These are phyloP conservation scores for Salinomyces thailandicus DNA, from an alignment of 2,329 filamentous ascomycete genomes.

Conservation along the genomic window DNA sequence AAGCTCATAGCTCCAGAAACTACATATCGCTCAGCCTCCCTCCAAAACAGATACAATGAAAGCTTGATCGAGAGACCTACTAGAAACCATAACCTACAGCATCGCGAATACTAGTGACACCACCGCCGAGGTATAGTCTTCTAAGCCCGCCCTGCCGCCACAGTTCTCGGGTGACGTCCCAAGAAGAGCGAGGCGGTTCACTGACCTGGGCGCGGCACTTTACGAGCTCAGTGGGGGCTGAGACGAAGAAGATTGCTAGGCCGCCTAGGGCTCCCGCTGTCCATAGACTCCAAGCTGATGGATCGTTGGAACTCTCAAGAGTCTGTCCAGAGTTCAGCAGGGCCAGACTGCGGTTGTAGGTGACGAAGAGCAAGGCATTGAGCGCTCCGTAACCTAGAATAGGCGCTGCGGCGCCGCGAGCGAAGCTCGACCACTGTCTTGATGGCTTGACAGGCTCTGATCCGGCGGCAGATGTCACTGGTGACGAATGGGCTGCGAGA, in stretches of 20 bases:
- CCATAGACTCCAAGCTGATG: constrained; percentile 40
- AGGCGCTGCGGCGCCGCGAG: constrained; percentile 65
- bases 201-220: constrained; percentile 80
- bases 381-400: constrained; percentile 83
- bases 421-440: constrained; percentile 16
- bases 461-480: neutral
- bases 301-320: constrained; percentile 7
- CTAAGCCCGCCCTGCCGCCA: constrained; percentile 39
- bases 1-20: constrained; percentile 84
- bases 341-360: constrained; percentile 74
- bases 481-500: constrained; percentile 5
- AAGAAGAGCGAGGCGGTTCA: constrained; percentile 20
- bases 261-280: constrained; percentile 71
- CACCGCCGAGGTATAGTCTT: constrained; percentile 72
- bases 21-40: constrained; percentile 18
- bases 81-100: constrained; percentile 95
- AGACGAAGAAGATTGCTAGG: constrained; percentile 74
- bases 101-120: constrained; percentile 71
- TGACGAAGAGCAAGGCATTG: constrained; percentile 80
- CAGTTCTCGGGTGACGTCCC: constrained; percentile 20
- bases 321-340: constrained; percentile 39
- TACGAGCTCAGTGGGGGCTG: constrained; percentile 78
- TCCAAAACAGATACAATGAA: neutral
- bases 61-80: constrained; percentile 32
- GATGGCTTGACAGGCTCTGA: constrained; percentile 1